Conservation (phyloP, 164 flowering plant species). For the Nelumbo lutea region DNA sequence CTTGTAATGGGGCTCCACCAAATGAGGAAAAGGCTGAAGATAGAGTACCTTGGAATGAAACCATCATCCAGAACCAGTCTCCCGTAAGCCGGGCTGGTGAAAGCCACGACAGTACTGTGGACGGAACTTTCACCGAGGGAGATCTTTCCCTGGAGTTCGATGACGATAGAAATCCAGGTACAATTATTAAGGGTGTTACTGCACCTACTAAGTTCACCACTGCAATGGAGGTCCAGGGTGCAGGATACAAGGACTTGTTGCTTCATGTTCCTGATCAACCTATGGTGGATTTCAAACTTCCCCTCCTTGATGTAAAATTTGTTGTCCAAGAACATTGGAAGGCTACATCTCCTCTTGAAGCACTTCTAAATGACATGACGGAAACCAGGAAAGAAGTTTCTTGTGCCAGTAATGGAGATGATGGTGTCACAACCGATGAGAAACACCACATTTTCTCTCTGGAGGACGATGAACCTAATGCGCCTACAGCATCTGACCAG, state of each 20-base stretch:
- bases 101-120: not conserved
- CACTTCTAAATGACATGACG: not conserved
- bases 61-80: not conserved
- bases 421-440: not conserved
- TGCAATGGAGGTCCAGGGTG: no score
- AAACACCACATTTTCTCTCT: constrained; percentile 11
- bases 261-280: not conserved
- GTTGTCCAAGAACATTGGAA: constrained; percentile 14
- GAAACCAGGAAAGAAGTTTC: not conserved
- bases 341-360: not conserved
- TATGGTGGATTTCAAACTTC: constrained; percentile 40
- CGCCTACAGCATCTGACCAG: constrained; percentile 12
- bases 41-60: not conserved
- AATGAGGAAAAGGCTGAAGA: not conserved
- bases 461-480: constrained; percentile 21
- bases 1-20: not conserved
- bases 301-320: constrained; percentile 62
- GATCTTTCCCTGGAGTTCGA: no score
- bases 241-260: no score
- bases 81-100: constrained; percentile 3
- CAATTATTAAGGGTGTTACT: no score
- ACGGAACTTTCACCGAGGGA: not conserved
- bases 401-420: not conserved
- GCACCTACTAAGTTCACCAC: no score
- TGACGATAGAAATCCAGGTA: no score